A percentile compares a stretch with the other conserved stretches of the same genome.
Evolutionary conservation across 306 rosid species (phyloP).

Genomic region (Cicer pinnatifidum): DNA sequence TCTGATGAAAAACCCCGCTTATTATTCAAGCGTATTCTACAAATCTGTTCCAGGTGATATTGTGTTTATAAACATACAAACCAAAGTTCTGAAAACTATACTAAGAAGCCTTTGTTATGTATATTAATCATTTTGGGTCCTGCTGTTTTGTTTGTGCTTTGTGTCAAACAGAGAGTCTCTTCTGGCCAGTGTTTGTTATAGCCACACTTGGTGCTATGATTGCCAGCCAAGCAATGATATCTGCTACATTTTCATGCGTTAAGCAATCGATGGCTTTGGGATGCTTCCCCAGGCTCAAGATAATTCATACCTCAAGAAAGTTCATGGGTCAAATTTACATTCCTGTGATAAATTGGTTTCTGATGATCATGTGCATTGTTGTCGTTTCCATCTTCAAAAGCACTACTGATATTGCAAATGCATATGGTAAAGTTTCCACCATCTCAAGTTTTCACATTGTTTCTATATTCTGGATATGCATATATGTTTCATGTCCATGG

Average conservation of each 20-base stretch:
- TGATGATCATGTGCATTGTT: constrained; percentile 87
- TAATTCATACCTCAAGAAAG: constrained; percentile 86
- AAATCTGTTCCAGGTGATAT: constrained; percentile 88
- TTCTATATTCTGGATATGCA: constrained; percentile 6
- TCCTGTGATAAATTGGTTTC: constrained; percentile 87
- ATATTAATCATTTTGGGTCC: constrained; percentile 31
- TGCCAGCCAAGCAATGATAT: constrained; percentile 99
- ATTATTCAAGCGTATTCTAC: constrained; percentile 66
- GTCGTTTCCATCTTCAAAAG: constrained; percentile 81
- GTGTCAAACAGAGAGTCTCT: constrained; percentile 69
- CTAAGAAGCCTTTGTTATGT: constrained; percentile 24
- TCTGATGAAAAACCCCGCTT: constrained; percentile 61
- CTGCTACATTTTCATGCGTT: constrained; percentile 96
- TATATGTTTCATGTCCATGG: constrained; percentile 37
- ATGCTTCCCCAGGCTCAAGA: constrained; percentile 97
- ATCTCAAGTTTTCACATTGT: constrained; percentile 32
- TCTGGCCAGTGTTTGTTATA: constrained; percentile 92
- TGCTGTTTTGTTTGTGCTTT: constrained; percentile 36
- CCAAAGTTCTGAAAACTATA: constrained; percentile 24
- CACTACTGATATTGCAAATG: constrained; percentile 95
- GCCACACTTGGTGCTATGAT: constrained; percentile 97
- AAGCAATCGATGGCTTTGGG: constrained; percentile 99
- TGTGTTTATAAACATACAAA: constrained; percentile 10
- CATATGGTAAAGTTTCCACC: constrained; percentile 70
- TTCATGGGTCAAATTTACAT: constrained; percentile 94